These are phyloP conservation scores for Beta corolliflora DNA, from an alignment of 179 eudicot genomes.

Conservation along the genomic window DNA sequence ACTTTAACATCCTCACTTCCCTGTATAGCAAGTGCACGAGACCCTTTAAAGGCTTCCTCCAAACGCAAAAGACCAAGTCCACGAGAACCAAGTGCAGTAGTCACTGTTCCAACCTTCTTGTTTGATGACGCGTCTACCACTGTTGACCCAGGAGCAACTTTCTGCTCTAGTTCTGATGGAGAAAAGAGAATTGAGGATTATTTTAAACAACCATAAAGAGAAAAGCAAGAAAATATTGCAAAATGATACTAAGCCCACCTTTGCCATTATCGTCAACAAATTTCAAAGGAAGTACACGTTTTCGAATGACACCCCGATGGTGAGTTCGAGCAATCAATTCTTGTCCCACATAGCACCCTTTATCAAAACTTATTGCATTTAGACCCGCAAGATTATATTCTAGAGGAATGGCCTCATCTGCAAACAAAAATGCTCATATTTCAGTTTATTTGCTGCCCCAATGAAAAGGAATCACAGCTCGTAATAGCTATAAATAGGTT, in stretches of 20 bases:
- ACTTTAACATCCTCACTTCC: constrained; percentile 73
- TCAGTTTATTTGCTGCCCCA: background rate
- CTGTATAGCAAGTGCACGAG: constrained; percentile 48
- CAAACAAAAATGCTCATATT: background rate
- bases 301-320: constrained; percentile 87
- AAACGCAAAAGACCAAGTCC: constrained; percentile 79
- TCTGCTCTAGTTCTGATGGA: constrained; percentile 62
- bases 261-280: constrained; percentile 60
- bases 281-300: constrained; percentile 83
- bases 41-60: constrained; percentile 67
- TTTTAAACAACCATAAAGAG: background rate
- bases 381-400: constrained; percentile 90
- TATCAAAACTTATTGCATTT: constrained; percentile 90
- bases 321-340: constrained; percentile 96
- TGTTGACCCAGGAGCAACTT: constrained; percentile 66
- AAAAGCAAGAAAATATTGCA: background rate
- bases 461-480: background rate
- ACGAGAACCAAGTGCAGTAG: constrained; percentile 78
- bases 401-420: constrained; percentile 96
- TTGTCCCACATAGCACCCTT: constrained; percentile 97
- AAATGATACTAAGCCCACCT: constrained; percentile 42
- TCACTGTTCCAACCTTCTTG: constrained; percentile 75
- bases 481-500: background rate
- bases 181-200: background rate
- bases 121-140: constrained; percentile 51